Percentiles rank a stretch among this genome's conserved stretches.
phyloP scores from a whole-genome alignment of 768 basidiomycete species.

The Leccinellum luteum region DNA sequence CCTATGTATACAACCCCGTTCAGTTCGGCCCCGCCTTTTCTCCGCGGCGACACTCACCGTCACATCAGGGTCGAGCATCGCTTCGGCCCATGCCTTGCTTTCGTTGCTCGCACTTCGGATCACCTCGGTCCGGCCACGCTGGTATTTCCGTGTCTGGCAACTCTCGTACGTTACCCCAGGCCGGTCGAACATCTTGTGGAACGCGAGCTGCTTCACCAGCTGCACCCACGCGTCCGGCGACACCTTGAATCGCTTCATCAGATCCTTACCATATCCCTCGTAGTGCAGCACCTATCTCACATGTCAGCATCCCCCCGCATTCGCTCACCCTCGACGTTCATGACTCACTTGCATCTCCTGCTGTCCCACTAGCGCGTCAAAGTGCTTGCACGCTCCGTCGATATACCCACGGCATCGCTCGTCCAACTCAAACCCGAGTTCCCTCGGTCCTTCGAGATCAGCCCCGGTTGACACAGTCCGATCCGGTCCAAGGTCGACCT shows the following conservation, averaged over 20 bases:
- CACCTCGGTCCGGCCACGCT: constrained; percentile 91
- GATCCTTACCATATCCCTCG: constrained; percentile 83
- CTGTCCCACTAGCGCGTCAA: constrained; percentile 68
- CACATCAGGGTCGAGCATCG: constrained; percentile 67
- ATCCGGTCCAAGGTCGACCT: constrained; percentile 70
- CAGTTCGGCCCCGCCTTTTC: background rate
- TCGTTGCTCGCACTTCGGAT: constrained; percentile 84
- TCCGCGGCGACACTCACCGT: constrained; percentile 37
- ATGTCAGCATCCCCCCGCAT: constrained; percentile 7
- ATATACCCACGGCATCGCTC: constrained; percentile 51
- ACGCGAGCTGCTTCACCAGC: constrained; percentile 94
- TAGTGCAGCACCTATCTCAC: constrained; percentile 69
- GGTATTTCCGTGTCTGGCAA: constrained; percentile 90
- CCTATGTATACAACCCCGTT: constrained; percentile 33
- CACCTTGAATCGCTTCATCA: constrained; percentile 76
- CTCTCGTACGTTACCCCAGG: constrained; percentile 90
- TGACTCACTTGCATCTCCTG: constrained; percentile 68
- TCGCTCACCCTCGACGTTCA: background rate
- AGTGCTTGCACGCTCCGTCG: constrained; percentile 56
- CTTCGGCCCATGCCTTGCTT: constrained; percentile 80
- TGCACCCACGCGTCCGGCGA: constrained; percentile 97
- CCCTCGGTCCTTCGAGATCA: constrained; percentile 54
- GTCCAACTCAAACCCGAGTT: constrained; percentile 72
- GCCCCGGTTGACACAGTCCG: constrained; percentile 32
- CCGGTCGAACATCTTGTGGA: constrained; percentile 76